Evolutionary conservation across 768 basidiomycete genomes (phyloP).

Genomic region (Sarcomyxa edulis): DNA sequence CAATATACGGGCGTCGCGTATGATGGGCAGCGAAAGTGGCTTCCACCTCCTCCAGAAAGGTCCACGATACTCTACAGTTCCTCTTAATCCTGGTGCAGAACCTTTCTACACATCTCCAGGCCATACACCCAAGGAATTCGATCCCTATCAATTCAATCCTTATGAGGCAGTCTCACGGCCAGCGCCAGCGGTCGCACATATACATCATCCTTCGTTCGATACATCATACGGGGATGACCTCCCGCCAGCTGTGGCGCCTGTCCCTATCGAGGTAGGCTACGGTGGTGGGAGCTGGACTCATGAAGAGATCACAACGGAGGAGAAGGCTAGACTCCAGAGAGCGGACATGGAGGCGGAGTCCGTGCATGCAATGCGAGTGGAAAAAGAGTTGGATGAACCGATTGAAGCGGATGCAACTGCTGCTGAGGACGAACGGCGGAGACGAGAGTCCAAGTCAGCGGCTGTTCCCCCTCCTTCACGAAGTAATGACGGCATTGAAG

Average conservation of each 20-base stretch:
- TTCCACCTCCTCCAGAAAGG: too few relatives aligned
- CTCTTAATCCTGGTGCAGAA: constrained; percentile 12
- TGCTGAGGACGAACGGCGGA: too few relatives aligned
- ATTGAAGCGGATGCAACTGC: too few relatives aligned
- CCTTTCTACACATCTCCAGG: constrained; percentile 5
- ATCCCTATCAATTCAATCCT: constrained; percentile 33
- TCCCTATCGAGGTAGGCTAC: constrained; percentile 27
- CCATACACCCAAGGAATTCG: constrained; percentile 21
- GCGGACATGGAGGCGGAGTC: too few relatives aligned
- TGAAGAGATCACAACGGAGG: constrained; percentile 24
- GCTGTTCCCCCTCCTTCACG: too few relatives aligned
- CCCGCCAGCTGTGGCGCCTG: constrained; percentile 10
- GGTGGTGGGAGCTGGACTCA: constrained; percentile 33
- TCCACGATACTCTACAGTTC: constrained; percentile 20
- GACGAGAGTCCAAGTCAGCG: too few relatives aligned
- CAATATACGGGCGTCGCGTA: constrained; percentile 28
- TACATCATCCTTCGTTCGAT: too few relatives aligned
- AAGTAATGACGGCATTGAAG: too few relatives aligned
- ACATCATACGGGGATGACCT: constrained; percentile 9
- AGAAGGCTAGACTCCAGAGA: too few relatives aligned
- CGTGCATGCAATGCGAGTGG: too few relatives aligned
- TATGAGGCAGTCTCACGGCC: constrained; percentile 4
- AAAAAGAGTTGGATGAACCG: too few relatives aligned
- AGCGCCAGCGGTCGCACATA: constrained; percentile 3
- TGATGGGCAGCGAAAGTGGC: constrained; percentile 25